These are phyloP conservation scores for Sarocladium brachiariae DNA, from an alignment of 2,329 filamentous ascomycete species.

Conservation along the genomic window DNA sequence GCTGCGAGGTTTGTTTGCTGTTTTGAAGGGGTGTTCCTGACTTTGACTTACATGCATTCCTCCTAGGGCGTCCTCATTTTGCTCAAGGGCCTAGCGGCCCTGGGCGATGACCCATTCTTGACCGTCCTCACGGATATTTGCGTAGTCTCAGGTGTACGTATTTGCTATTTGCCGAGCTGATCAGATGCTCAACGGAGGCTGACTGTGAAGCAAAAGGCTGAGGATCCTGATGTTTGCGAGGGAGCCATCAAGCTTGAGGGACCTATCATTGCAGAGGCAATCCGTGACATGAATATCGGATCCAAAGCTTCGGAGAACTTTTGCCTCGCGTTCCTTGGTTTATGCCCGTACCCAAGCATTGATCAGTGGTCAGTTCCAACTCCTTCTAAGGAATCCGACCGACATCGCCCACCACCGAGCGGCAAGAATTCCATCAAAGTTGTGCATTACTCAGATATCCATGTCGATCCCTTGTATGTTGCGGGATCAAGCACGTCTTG, in stretches of 20 bases:
- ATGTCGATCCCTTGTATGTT: constrained; percentile 49
- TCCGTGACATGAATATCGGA: constrained; percentile 39
- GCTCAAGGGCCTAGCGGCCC: constrained; percentile 35
- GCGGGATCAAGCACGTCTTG: constrained; percentile 48
- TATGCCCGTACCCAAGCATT: constrained; percentile 43
- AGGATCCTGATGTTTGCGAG: constrained; percentile 49
- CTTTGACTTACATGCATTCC: background rate
- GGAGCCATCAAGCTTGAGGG: constrained; percentile 46
- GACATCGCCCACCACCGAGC: constrained; percentile 32
- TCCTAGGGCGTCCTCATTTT: constrained; percentile 20
- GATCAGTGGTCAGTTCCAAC: constrained; percentile 35
- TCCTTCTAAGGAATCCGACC: constrained; percentile 32
- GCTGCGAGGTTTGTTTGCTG: constrained; percentile 18
- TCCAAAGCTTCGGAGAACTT: constrained; percentile 44
- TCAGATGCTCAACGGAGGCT: too few species aligned
- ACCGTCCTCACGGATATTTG: constrained; percentile 24
- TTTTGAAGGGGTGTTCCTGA: too few species aligned
- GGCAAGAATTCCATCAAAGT: constrained; percentile 42
- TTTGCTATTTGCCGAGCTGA: too few species aligned
- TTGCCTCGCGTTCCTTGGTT: constrained; percentile 46
- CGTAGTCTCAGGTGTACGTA: constrained; percentile 24
- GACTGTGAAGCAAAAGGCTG: constrained; percentile 25
- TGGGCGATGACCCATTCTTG: constrained; percentile 36
- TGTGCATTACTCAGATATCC: constrained; percentile 54
- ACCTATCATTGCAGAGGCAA: constrained; percentile 41